Base-by-base conservation (phyloP, 1,139 yeast genomes). In the Fermentozyma sake region DNA sequence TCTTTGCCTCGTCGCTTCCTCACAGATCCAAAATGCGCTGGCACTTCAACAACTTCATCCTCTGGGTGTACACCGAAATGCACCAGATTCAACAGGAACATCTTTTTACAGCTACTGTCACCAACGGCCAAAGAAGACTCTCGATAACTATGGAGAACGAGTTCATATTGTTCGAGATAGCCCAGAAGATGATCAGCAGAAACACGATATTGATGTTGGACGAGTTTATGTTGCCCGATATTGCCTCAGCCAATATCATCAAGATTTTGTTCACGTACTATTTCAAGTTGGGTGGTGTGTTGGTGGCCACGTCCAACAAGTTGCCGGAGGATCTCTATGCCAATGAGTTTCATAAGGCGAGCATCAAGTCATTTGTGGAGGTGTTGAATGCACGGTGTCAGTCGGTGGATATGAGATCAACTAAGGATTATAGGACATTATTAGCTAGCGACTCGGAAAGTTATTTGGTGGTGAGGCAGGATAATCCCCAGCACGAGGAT, bases 191-290 rank as follows among this genome's bases (percentile, higher is more conserved):
- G 79, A 71, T 79, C 17, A 56, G 60, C 16, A 66, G 64, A 38
- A 76, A 69, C 41, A 77, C 86, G 2, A 62, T 81, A 7, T 53
- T 80, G 31, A 63, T 80, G 54, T 54, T 80, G 23, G 89, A 80
- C 47, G 89, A 80, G 47, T 80, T 80, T 51, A 78, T 79, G 79
- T 50, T 80, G 18, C 87, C 89, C 0, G 89, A 80, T 46, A 68
- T 66, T 23, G 84, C 87, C 0, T 69, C 82, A 17, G 86, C 86
- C 2, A 79, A 79, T 41, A 77, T 80, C 24, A 58, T 80, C 31
- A 76, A 76, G 46, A 66, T 78, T 7, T 52, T 80, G 24, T 78
- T 80, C 51, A 76, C 81, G 0, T 78, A 75, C 48, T 80, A 73
- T 52, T 79, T 80, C 58, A 78, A 76, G 42, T 52, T 80, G 6